Percentiles rank a stretch among this genome's conserved stretches.
These are phyloP conservation scores for Tolypocladium capitatum DNA, from an alignment of 2,329 filamentous ascomycete species.

Conservation along the genomic window DNA sequence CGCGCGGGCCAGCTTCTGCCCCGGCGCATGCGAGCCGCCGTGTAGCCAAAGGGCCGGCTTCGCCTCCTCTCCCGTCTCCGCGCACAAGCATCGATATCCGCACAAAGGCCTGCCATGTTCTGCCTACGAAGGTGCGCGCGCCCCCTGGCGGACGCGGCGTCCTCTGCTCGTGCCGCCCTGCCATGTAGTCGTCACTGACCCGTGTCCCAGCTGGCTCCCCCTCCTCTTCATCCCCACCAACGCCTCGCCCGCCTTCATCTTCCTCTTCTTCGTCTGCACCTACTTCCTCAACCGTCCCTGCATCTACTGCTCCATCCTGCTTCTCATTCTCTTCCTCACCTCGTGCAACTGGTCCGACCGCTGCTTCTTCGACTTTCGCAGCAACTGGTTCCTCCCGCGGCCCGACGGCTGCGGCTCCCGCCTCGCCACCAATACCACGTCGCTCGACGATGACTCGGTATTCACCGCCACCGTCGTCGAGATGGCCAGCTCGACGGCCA, in stretches of 20 bases:
- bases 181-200: not conserved
- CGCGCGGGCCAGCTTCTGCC: not conserved
- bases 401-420: conserved; percentile 22
- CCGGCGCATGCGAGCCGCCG: not conserved
- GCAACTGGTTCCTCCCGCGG: conserved; percentile 88
- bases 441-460: conserved; percentile 7
- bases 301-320: conserved; percentile 93
- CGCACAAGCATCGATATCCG: not conserved
- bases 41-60: not conserved
- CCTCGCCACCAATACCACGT: conserved; percentile 7
- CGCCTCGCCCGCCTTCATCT: conserved; percentile 71
- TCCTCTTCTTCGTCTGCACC: conserved; percentile 81
- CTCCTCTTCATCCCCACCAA: conserved; percentile 82
- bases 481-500: conserved; percentile 56
- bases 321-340: conserved; percentile 86
- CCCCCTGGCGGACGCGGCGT: not conserved
- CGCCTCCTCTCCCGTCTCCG: not conserved
- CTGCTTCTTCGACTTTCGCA: conserved; percentile 85
- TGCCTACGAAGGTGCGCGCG: conserved; percentile 42
- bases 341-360: conserved; percentile 81
- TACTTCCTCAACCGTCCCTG: conserved; percentile 95
- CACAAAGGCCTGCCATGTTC: conserved; percentile 33
- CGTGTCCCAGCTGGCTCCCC: conserved; percentile 56
- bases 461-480: conserved; percentile 38
- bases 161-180: not conserved